Evolutionary conservation across 2,329 filamentous ascomycete genomes (phyloP).

Genomic region (Aspergillus ustus): DNA sequence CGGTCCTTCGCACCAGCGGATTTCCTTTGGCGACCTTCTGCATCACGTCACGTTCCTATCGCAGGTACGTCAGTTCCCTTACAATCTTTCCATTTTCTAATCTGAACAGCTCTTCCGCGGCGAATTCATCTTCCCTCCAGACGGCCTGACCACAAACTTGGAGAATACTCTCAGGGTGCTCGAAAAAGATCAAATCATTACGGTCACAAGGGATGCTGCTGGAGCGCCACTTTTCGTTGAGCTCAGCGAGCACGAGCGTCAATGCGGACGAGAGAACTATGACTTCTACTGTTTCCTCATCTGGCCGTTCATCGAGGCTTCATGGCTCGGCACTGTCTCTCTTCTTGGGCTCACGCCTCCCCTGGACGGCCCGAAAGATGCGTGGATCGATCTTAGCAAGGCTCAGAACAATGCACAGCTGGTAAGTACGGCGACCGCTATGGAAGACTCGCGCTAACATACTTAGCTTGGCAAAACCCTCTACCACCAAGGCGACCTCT

Average conservation of each 20-base stretch:
- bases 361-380: conserved; percentile 58
- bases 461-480: conserved; percentile 86
- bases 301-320: conserved; percentile 96
- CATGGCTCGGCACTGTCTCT: conserved; percentile 87
- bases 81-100: conserved; percentile 15
- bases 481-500: conserved; percentile 95
- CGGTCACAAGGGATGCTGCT: conserved; percentile 62
- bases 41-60: conserved; percentile 88
- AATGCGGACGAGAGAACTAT: conserved; percentile 85
- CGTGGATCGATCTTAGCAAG: conserved; percentile 78
- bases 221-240: conserved; percentile 69
- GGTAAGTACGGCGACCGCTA: conserved; percentile 52
- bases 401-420: conserved; percentile 82
- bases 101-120: conserved; percentile 75
- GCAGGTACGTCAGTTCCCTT: conserved; percentile 46
- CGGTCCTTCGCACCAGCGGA: conserved; percentile 78
- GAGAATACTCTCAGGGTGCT: conserved; percentile 77
- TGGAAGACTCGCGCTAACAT: conserved; percentile 17
- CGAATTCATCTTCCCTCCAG: conserved; percentile 94
- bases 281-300: conserved; percentile 99
- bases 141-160: conserved; percentile 79
- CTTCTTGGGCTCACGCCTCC: conserved; percentile 86
- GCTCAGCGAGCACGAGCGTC: conserved; percentile 75
- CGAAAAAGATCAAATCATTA: conserved; percentile 77
- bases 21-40: conserved; percentile 72